phyloP scores from a whole-genome alignment of 1,284 basidiomycete species.

The Pascua guehoae region DNA sequence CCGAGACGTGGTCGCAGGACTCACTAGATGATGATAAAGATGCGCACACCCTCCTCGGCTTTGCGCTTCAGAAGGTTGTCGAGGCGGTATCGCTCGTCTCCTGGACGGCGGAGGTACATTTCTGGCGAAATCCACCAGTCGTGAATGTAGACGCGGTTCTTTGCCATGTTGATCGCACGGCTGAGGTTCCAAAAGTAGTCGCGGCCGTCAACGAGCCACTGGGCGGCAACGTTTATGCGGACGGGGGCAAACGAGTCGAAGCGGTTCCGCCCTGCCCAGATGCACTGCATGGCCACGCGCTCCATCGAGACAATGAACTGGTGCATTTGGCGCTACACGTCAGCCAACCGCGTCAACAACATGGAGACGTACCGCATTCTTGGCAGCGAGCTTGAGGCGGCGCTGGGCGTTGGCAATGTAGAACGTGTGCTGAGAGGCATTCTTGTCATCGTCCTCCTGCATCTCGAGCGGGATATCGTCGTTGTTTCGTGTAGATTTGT shows the following conservation, averaged over 20 bases:
- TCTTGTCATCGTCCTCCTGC: conserved; percentile 27
- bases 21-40: conserved; percentile 85
- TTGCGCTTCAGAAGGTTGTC: conserved; percentile 86
- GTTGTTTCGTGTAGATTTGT: too few species aligned
- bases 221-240: conserved; percentile 85
- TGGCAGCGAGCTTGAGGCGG: conserved; percentile 79
- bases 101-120: conserved; percentile 75
- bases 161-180: conserved; percentile 83
- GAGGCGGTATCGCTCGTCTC: conserved; percentile 80
- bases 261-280: conserved; percentile 76
- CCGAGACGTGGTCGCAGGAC: conserved; percentile 45
- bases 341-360: not conserved
- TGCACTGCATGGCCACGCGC: conserved; percentile 69
- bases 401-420: conserved; percentile 89
- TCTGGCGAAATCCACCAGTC: conserved; percentile 84
- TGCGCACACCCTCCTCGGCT: conserved; percentile 92
- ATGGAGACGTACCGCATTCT: conserved; percentile 66
- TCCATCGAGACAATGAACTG: conserved; percentile 95
- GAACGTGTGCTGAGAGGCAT: conserved; percentile 73
- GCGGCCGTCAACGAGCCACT: conserved; percentile 98
- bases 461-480: not conserved
- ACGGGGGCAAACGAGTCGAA: conserved; percentile 96
- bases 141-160: conserved; percentile 85
- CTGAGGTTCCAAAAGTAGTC: conserved; percentile 99
- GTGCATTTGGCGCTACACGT: conserved; percentile 83